A percentile compares a stretch with the other conserved stretches of the same genome.
These are phyloP conservation scores for Erodium moschatum DNA, from an alignment of 441 rosid genomes.

Conservation along the genomic window DNA sequence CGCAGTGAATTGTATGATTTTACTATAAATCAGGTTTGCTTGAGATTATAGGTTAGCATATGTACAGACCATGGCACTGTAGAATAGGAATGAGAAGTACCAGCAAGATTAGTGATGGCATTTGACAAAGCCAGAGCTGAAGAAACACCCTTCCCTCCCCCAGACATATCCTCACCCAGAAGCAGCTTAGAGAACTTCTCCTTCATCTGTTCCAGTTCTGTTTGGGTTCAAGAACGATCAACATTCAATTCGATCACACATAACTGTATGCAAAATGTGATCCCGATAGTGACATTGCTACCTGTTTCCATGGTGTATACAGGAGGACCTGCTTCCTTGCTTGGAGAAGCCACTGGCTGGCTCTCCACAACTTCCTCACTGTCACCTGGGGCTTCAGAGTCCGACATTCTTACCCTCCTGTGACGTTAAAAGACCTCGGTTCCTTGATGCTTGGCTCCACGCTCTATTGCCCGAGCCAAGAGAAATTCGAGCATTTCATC, in stretches of 20 bases:
- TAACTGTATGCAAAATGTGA: neutral
- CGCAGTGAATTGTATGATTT: too few species aligned
- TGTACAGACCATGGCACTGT: too few species aligned
- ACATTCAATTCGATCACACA: neutral
- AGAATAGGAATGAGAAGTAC: conserved; percentile 22
- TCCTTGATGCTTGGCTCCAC: conserved; percentile 30
- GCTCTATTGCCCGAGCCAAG: conserved; percentile 54
- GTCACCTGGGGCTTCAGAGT: conserved; percentile 5
- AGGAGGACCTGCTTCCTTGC: neutral
- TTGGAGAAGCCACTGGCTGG: neutral
- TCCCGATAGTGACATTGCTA: neutral
- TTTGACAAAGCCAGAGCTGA: conserved; percentile 92
- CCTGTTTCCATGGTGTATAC: neutral
- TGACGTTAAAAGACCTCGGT: conserved; percentile 28
- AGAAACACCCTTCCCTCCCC: conserved; percentile 93
- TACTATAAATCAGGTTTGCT: too few species aligned
- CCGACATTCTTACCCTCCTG: neutral
- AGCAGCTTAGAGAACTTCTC: conserved; percentile 39
- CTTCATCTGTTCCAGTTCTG: conserved; percentile 77
- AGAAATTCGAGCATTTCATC: conserved; percentile 11
- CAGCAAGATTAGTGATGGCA: conserved; percentile 87
- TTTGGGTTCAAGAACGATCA: neutral
- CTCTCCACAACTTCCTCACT: neutral
- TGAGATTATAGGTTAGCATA: too few species aligned
- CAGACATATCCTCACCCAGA: conserved; percentile 90